Conservation (phyloP, 768 basidiomycete genomes). For the Inosperma sp. region DNA sequence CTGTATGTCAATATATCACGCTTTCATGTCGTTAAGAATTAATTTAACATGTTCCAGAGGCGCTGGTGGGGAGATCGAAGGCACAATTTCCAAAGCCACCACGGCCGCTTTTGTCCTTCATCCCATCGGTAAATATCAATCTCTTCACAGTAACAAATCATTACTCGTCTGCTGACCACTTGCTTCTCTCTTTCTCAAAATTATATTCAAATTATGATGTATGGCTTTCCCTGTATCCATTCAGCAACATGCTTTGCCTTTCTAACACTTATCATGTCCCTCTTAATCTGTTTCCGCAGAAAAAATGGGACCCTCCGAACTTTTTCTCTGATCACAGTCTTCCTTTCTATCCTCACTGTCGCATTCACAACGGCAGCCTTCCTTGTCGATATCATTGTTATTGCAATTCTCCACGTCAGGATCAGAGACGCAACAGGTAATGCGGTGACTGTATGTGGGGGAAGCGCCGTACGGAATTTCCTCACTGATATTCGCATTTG, state of each 20-base stretch:
- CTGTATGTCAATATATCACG: slow-evolving; percentile 33
- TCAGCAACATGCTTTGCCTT: slow-evolving; percentile 49
- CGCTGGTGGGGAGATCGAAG: slow-evolving; percentile 31
- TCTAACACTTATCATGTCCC: slow-evolving; percentile 44
- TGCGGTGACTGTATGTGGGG: slow-evolving; percentile 39
- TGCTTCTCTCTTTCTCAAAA: too few species aligned
- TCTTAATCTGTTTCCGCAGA: slow-evolving; percentile 41
- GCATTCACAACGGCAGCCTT: slow-evolving; percentile 47
- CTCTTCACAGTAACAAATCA: too few species aligned
- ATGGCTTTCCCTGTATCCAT: slow-evolving; percentile 2
- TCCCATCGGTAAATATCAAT: slow-evolving; percentile 41
- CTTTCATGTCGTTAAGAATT: slow-evolving; percentile 1
- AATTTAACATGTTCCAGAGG: slow-evolving; percentile 24
- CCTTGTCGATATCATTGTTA: slow-evolving; percentile 49
- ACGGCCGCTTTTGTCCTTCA: slow-evolving; percentile 52
- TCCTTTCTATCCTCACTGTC: slow-evolving; percentile 36
- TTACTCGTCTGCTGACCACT: neutral
- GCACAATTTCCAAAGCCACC: slow-evolving; percentile 40
- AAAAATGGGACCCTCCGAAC: slow-evolving; percentile 34
- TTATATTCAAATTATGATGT: neutral
- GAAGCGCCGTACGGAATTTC: slow-evolving; percentile 39
- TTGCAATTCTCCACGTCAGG: slow-evolving; percentile 40
- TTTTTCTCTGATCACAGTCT: slow-evolving; percentile 38
- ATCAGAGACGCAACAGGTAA: slow-evolving; percentile 41
- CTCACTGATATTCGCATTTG: too few species aligned